Conservation (phyloP, 2,329 filamentous ascomycete species). For the Monosporascus sp. region DNA sequence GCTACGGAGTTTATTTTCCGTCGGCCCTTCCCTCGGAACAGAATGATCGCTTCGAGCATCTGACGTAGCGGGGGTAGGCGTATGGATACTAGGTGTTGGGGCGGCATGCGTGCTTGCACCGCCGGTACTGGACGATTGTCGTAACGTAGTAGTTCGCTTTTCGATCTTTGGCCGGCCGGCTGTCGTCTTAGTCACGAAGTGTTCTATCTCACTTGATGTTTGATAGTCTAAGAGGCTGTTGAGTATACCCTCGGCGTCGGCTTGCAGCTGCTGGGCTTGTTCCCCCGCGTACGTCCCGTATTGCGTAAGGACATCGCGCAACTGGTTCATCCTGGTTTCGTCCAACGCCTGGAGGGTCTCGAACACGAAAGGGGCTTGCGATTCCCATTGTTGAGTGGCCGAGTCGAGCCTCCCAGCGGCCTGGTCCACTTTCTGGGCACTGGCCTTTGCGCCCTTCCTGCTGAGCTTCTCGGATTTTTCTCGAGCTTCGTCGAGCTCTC, state of each 20-base stretch:
- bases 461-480: slow-evolving; percentile 80
- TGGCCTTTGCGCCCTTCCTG: slow-evolving; percentile 73
- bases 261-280: slow-evolving; percentile 70
- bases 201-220: slow-evolving; percentile 80
- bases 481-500: slow-evolving; percentile 78
- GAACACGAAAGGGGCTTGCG: slow-evolving; percentile 90
- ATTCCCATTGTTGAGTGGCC: slow-evolving; percentile 84
- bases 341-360: slow-evolving; percentile 89
- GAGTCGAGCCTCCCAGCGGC: slow-evolving; percentile 70
- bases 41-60: slow-evolving; percentile 44
- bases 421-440: slow-evolving; percentile 69
- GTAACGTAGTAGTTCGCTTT: slow-evolving; percentile 35
- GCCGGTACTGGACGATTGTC: slow-evolving; percentile 36
- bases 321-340: slow-evolving; percentile 81
- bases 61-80: slow-evolving; percentile 27
- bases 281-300: slow-evolving; percentile 91
- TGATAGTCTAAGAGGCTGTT: slow-evolving; percentile 81
- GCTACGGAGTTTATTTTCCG: slow-evolving; percentile 55
- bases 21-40: slow-evolving; percentile 34
- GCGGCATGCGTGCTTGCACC: slow-evolving; percentile 22
- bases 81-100: slow-evolving; percentile 21
- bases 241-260: slow-evolving; percentile 72
- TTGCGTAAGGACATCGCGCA: slow-evolving; percentile 87
- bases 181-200: slow-evolving; percentile 50
- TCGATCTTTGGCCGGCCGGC: slow-evolving; percentile 40